These are phyloP conservation scores for Coemansia pectinata DNA, from an alignment of 192 early-diverging fungal species.

Conservation along the genomic window DNA sequence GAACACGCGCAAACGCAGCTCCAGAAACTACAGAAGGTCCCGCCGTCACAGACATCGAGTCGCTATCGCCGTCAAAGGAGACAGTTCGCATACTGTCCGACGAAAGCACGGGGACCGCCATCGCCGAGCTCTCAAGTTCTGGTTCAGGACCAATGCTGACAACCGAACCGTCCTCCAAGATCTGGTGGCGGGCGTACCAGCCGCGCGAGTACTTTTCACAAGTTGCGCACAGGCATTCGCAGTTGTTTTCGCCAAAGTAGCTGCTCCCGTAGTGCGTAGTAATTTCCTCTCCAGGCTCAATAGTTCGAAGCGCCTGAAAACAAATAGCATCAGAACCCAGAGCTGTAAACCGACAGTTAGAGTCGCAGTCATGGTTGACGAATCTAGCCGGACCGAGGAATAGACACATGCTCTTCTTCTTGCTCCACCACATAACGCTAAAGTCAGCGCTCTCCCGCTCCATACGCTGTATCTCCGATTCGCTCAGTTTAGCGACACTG, in stretches of 20 bases:
- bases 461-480: conserved; percentile 35
- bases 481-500: conserved; percentile 56
- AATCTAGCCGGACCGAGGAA: conserved; percentile 75
- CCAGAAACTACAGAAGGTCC: background rate
- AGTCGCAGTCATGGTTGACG: conserved; percentile 74
- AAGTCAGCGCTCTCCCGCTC: conserved; percentile 57
- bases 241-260: conserved; percentile 71
- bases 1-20: conserved; percentile 9
- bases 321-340: conserved; percentile 55
- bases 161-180: background rate
- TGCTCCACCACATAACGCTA: conserved; percentile 65
- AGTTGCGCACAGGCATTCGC: conserved; percentile 71
- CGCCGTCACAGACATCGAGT: conserved; percentile 9
- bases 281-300: conserved; percentile 71
- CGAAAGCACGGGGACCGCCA: conserved; percentile 4
- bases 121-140: background rate
- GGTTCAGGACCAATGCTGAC: background rate
- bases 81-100: conserved; percentile 1
- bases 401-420: conserved; percentile 59
- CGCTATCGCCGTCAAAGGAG: conserved; percentile 13
- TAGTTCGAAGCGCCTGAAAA: conserved; percentile 66
- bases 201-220: conserved; percentile 63
- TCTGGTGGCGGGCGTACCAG: conserved; percentile 25
- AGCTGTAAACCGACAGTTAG: conserved; percentile 59
- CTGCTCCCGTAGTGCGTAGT: conserved; percentile 65